Evolutionary conservation across 2,329 filamentous ascomycete genomes (phyloP).

Genomic region (Diplodia intermedia): DNA sequence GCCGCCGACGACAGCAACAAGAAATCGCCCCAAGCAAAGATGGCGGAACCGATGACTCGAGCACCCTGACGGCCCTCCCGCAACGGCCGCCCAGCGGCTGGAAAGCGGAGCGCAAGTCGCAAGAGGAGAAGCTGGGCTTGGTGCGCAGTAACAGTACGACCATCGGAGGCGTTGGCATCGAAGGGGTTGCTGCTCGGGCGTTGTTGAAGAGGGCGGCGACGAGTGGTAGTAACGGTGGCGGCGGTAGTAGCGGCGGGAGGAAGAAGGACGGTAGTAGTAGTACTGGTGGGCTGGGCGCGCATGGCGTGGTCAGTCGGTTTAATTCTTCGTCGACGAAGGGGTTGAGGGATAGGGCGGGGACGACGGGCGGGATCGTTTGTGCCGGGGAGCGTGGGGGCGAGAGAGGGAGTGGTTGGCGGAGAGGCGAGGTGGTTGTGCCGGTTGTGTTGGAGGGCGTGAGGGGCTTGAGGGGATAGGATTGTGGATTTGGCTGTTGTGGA

Average conservation of each 20-base stretch:
- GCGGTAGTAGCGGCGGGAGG: neutral
- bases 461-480: neutral
- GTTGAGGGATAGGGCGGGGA: neutral
- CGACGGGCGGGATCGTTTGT: neutral
- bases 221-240: neutral
- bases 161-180: neutral
- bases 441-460: constrained; percentile 14
- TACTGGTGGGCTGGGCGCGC: neutral
- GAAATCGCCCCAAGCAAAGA: neutral
- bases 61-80: neutral
- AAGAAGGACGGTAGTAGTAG: neutral
- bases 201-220: neutral
- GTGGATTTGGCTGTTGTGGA: neutral
- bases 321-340: neutral
- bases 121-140: constrained; percentile 5
- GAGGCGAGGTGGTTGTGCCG: constrained; percentile 2
- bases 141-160: neutral
- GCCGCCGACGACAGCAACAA: neutral
- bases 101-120: neutral
- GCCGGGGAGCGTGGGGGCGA: neutral
- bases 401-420: neutral
- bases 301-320: constrained; percentile 10
- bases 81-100: neutral
- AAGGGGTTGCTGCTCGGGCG: neutral
- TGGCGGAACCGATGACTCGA: too few species aligned